Conservation (phyloP, 352 stramenopile species). For the Globisporangium sylvaticum region DNA sequence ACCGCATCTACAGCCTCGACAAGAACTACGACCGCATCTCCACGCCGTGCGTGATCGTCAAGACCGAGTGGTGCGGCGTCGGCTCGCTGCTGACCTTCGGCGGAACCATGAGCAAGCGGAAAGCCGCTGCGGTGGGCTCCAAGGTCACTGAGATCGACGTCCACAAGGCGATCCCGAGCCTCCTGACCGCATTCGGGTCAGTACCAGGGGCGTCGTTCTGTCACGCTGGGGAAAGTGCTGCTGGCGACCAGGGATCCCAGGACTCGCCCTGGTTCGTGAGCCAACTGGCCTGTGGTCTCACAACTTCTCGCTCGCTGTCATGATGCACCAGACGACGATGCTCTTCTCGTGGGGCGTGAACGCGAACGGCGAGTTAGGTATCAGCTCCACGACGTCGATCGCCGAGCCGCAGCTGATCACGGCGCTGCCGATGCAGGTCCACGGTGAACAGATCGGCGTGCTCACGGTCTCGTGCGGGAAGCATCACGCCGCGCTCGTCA, state of each 20-base stretch:
- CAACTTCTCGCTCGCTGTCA: constrained; percentile 57
- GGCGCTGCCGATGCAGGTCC: constrained; percentile 26
- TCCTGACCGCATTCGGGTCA: background rate
- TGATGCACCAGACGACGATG: constrained; percentile 35
- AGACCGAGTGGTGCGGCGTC: constrained; percentile 32
- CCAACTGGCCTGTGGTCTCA: constrained; percentile 46
- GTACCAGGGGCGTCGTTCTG: background rate
- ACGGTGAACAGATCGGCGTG: constrained; percentile 38
- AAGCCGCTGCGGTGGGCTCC: constrained; percentile 32
- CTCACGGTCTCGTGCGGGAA: constrained; percentile 61
- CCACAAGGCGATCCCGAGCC: constrained; percentile 8
- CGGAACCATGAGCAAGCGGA: constrained; percentile 37
- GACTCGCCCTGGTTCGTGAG: constrained; percentile 39
- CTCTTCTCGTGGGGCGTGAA: constrained; percentile 57
- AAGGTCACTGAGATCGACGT: constrained; percentile 34
- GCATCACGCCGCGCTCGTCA: constrained; percentile 65
- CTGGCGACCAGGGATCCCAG: background rate
- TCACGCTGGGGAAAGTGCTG: background rate
- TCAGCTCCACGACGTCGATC: constrained; percentile 34
- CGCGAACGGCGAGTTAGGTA: constrained; percentile 53
- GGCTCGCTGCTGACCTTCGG: constrained; percentile 45
- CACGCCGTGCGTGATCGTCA: constrained; percentile 47
- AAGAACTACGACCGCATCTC: constrained; percentile 51
- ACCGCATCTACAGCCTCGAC: constrained; percentile 66
- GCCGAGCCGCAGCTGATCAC: constrained; percentile 35